Percentiles rank a stretch among this genome's conserved stretches.
phyloP scores from a whole-genome alignment of 148 eudicot species.

The Persicaria tinctoria region DNA sequence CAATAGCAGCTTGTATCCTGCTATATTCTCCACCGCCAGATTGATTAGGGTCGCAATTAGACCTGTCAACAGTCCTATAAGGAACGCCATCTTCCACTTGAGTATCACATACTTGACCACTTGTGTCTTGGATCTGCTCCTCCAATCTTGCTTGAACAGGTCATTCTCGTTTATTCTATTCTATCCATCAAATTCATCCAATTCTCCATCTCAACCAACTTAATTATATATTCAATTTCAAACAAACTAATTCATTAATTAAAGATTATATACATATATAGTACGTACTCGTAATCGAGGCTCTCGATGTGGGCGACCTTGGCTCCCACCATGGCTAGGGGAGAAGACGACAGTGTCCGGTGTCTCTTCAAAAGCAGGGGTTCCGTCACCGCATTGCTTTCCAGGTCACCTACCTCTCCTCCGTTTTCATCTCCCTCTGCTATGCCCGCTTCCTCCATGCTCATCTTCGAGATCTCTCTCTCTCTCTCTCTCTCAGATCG shows the following conservation, averaged over 20 bases:
- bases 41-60: constrained; percentile 39
- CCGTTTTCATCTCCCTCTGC: constrained; percentile 28
- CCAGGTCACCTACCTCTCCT: constrained; percentile 39
- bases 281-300: constrained; percentile 71
- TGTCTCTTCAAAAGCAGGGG: constrained; percentile 49
- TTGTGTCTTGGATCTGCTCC: constrained; percentile 43
- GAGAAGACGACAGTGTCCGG: constrained; percentile 54
- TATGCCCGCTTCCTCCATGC: too few relatives aligned
- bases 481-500: too few relatives aligned
- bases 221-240: background rate
- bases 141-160: constrained; percentile 60
- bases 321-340: constrained; percentile 68
- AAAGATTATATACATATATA: background rate
- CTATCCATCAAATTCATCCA: background rate
- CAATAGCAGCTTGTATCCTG: constrained; percentile 40
- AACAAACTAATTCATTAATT: background rate
- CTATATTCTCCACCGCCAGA: constrained; percentile 55
- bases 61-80: constrained; percentile 50
- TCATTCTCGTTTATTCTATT: constrained; percentile 53
- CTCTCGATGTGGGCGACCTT: constrained; percentile 77
- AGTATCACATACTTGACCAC: constrained; percentile 40
- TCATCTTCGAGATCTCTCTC: too few relatives aligned
- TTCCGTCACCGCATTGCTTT: constrained; percentile 34
- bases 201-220: background rate
- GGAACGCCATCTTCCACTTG: constrained; percentile 47